phyloP scores from a whole-genome alignment of 164 flowering plant genomes.

The Echeveria elegans region DNA sequence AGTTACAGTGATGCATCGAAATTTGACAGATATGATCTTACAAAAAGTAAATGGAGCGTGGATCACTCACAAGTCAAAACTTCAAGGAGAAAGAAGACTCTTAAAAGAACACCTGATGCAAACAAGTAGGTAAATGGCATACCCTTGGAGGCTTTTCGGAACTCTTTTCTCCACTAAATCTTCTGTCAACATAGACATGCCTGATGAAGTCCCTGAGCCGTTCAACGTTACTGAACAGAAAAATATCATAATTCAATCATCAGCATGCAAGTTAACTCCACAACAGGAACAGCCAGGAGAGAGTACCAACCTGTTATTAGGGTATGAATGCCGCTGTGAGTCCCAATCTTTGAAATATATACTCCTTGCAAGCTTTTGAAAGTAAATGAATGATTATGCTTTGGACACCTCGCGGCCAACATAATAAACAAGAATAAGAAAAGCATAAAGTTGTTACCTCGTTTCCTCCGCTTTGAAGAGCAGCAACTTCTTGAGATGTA shows the following conservation, averaged over 20 bases:
- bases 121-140: conserved; percentile 7
- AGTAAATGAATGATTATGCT: neutral
- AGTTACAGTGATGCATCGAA: neutral
- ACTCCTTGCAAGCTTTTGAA: conserved; percentile 64
- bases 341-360: conserved; percentile 84
- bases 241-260: conserved; percentile 8
- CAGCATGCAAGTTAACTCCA: neutral
- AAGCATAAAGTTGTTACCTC: conserved; percentile 36
- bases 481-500: conserved; percentile 78
- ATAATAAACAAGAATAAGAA: neutral
- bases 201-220: conserved; percentile 84
- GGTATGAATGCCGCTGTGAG: conserved; percentile 59
- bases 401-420: neutral
- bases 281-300: neutral
- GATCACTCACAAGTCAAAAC: neutral
- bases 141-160: conserved; percentile 57
- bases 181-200: conserved; percentile 90
- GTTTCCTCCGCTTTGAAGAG: conserved; percentile 94
- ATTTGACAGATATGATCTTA: neutral
- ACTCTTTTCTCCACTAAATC: conserved; percentile 73
- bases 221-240: conserved; percentile 61
- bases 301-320: conserved; percentile 67
- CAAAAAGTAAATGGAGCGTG: too few relatives aligned
- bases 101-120: conserved; percentile 23
- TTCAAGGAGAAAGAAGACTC: conserved; percentile 1